A percentile compares a stretch with the other conserved stretches of the same genome.
Evolutionary conservation across 2,329 filamentous ascomycete species (phyloP).

Genomic region (Colletotrichum karsti): DNA sequence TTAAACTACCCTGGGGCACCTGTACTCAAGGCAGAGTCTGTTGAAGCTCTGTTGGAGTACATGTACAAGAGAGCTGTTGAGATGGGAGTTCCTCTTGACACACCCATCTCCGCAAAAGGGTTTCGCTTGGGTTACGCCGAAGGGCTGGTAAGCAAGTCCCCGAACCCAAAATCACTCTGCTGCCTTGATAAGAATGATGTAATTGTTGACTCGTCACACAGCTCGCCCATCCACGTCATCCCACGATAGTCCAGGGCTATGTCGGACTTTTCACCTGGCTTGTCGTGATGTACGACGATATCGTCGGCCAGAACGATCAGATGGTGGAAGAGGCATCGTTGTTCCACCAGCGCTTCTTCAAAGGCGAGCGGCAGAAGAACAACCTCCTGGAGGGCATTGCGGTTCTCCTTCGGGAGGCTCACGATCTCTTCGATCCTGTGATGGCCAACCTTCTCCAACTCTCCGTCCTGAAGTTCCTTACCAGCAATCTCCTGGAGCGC

Average conservation of each 20-base stretch:
- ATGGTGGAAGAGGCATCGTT: constrained; percentile 28
- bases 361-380: constrained; percentile 30
- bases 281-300: constrained; percentile 33
- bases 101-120: constrained; percentile 30
- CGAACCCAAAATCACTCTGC: neutral
- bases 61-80: constrained; percentile 31
- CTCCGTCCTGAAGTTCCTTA: constrained; percentile 33
- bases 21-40: constrained; percentile 21
- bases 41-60: constrained; percentile 29
- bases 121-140: constrained; percentile 31
- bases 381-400: constrained; percentile 30
- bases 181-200: neutral
- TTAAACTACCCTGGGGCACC: constrained; percentile 29
- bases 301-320: constrained; percentile 30
- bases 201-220: constrained; percentile 13
- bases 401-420: constrained; percentile 28
- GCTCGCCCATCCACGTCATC: constrained; percentile 32
- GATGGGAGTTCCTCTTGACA: constrained; percentile 30
- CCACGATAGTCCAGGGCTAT: constrained; percentile 29
- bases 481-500: constrained; percentile 32
- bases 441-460: constrained; percentile 30
- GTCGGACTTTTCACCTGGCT: constrained; percentile 34
- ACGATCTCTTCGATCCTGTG: constrained; percentile 31
- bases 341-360: constrained; percentile 31
- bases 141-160: constrained; percentile 21